Evolutionary conservation across 192 early-diverging fungal genomes (phyloP), one percentile per base, ranked within the genome.

Genomic region (Coemansia sp.): DNA sequence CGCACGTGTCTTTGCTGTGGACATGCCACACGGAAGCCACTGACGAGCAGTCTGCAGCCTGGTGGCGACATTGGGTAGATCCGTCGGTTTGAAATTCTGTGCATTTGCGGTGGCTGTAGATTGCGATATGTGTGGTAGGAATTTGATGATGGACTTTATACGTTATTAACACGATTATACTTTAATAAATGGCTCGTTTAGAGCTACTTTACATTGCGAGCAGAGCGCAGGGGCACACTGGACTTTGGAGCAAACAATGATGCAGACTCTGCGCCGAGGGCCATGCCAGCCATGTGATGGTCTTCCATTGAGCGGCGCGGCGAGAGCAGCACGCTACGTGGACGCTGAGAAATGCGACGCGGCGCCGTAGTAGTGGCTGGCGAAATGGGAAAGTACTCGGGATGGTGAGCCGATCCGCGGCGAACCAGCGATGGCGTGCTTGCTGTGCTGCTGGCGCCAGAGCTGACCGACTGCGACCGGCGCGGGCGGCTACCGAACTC

Each of bases 231-330:
- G n/a, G 71, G 64, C 23, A 41, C 61, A 20, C 60, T 57, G 23
- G 63, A 18, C 47, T 79, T 79, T 47, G 71, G 49, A 8, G 65
- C 13, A 32, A 81, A 74, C 11, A 81, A 66, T 43, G 72, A 74
- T 45, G 41, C 51, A 0, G 60, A 20, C 14, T 74, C 72, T 0
- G 60, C 19, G 16, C 39, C 49, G 12, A 35, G 54, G 0, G 47
- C 47, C n/a, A 32, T 54, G 52, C 62, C 74, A 19, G 32, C 13
- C 20, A 47, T 37, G 19, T 81, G 72, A 51, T 72, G 72, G 56
- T 81, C 79, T 23, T 82, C 79, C 79, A 82, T 62, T 23, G 79
- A 82, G 24, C 79, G 69, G 16, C 79, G 65, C 23, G 79, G 79
- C 52, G 79, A 76, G 47, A 82, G 71, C 60, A 82, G 62, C 49